Evolutionary conservation across 106 monocot species (phyloP).

Genomic region (Cymbidium sinense): DNA sequence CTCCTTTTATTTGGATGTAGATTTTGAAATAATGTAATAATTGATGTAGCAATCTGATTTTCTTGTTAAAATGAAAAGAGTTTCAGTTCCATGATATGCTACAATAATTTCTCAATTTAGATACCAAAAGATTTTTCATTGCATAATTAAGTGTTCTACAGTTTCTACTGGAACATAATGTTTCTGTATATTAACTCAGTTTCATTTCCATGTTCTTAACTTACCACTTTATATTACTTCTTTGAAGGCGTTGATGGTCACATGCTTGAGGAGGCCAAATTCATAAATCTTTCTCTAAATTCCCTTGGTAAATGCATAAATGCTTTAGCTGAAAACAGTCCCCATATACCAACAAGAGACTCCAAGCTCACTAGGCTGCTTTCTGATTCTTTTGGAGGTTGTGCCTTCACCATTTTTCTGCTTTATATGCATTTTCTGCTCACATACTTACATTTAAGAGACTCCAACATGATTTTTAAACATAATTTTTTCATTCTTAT

Average conservation of each 20-base stretch:
- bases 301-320: conserved; percentile 75
- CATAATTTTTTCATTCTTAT: background rate
- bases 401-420: background rate
- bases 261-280: conserved; percentile 73
- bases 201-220: background rate
- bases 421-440: conserved; percentile 5
- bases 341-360: conserved; percentile 66
- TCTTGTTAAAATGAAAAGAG: background rate
- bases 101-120: background rate
- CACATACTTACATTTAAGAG: background rate
- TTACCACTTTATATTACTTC: background rate
- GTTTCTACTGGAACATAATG: background rate
- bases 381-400: conserved; percentile 81
- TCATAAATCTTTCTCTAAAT: conserved; percentile 67
- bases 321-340: conserved; percentile 68
- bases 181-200: background rate
- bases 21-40: background rate
- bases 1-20: background rate
- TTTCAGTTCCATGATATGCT: background rate
- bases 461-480: background rate
- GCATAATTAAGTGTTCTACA: background rate
- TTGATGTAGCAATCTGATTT: background rate
- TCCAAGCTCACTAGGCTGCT: conserved; percentile 68
- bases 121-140: background rate
- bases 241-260: conserved; percentile 64